These are phyloP conservation scores for Gymnopilus dilepis DNA, from an alignment of 768 basidiomycete species.

Conservation along the genomic window DNA sequence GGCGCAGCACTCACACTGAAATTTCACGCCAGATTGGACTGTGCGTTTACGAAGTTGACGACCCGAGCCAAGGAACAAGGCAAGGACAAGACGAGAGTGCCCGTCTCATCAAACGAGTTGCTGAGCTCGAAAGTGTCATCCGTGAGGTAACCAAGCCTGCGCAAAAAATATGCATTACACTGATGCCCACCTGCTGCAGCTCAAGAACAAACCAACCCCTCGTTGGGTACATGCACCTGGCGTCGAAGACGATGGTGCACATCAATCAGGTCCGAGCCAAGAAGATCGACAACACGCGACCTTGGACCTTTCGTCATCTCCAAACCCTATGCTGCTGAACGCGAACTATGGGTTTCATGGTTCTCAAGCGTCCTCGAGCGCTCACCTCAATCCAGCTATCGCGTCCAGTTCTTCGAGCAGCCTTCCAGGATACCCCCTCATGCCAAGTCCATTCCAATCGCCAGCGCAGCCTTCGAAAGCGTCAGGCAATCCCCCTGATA, in stretches of 20 bases:
- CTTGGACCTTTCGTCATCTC: background rate
- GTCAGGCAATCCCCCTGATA: background rate
- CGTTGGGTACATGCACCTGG: conserved; percentile 57
- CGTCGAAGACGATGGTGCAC: background rate
- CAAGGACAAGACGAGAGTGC: conserved; percentile 59
- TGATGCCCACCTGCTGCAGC: too few species aligned
- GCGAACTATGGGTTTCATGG: background rate
- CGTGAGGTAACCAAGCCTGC: too few species aligned
- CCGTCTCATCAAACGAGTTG: conserved; percentile 73
- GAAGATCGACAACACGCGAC: background rate
- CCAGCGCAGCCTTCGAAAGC: background rate
- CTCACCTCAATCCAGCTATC: background rate
- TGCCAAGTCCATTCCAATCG: background rate
- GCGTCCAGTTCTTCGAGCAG: background rate
- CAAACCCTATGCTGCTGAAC: background rate
- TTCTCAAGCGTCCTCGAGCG: background rate
- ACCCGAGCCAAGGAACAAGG: conserved; percentile 62
- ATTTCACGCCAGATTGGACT: conserved; percentile 62
- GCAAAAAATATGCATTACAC: too few species aligned
- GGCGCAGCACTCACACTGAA: background rate
- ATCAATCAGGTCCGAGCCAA: background rate
- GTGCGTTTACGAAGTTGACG: conserved; percentile 86
- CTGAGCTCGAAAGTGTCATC: conserved; percentile 83
- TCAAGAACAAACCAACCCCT: conserved; percentile 77
- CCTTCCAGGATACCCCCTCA: background rate